phyloP scores from a whole-genome alignment of 2,329 filamentous ascomycete genomes.

The Blastomyces parvus region DNA sequence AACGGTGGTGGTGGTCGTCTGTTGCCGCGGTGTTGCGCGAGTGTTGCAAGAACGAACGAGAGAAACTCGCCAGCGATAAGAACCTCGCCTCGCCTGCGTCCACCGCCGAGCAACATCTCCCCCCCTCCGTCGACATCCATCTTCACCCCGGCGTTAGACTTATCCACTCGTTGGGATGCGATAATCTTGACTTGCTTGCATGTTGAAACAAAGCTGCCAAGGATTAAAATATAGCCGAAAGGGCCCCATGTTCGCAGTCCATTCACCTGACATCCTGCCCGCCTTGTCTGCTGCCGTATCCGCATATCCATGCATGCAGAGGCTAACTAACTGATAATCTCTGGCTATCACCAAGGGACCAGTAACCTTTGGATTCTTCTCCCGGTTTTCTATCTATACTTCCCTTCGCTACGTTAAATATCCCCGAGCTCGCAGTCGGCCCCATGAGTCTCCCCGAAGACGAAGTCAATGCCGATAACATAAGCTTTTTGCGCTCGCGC shows the following conservation, averaged over 20 bases:
- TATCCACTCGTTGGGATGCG: neutral
- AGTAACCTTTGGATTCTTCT: neutral
- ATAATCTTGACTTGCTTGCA: neutral
- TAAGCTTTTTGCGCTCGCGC: constrained; percentile 42
- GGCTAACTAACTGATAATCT: neutral
- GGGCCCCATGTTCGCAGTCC: neutral
- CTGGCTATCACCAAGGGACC: neutral
- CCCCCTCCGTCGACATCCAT: neutral
- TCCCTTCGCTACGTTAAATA: constrained; percentile 29
- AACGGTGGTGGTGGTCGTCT: neutral
- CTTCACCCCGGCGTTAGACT: neutral
- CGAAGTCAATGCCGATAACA: constrained; percentile 41
- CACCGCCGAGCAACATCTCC: neutral
- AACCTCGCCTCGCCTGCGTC: neutral
- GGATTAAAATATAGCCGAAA: neutral
- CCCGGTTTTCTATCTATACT: constrained; percentile 16
- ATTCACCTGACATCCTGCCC: neutral
- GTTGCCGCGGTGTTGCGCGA: neutral
- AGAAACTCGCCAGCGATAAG: too few species aligned
- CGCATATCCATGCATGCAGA: neutral
- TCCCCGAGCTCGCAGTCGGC: constrained; percentile 42
- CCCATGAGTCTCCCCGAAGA: constrained; percentile 39
- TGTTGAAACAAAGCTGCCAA: neutral
- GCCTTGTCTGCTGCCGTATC: neutral
- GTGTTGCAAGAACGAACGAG: neutral